These are phyloP conservation scores for Trifolium fragiferum DNA, from an alignment of 306 rosid species.

Conservation along the genomic window DNA sequence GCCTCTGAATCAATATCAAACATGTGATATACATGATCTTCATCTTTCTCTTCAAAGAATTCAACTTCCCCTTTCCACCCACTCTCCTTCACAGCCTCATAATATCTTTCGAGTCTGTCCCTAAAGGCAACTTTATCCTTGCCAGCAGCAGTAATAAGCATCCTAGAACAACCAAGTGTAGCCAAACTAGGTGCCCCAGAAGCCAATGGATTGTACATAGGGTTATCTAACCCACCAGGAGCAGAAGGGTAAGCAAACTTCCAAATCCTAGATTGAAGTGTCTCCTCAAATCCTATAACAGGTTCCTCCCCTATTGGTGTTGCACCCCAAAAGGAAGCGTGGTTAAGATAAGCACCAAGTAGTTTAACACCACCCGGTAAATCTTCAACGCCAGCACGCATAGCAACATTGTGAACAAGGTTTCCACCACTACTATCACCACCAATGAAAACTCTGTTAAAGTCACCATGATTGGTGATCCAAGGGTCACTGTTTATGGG, in stretches of 20 bases:
- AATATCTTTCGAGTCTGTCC: constrained; percentile 42
- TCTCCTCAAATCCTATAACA: constrained; percentile 15
- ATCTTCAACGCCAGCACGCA: constrained; percentile 56
- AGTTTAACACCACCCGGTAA: constrained; percentile 48
- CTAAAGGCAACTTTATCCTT: constrained; percentile 32
- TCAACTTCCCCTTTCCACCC: constrained; percentile 49
- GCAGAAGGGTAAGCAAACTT: constrained; percentile 41
- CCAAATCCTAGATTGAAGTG: constrained; percentile 32
- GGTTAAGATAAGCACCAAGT: constrained; percentile 42
- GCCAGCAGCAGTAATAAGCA: constrained; percentile 48
- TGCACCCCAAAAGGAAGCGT: constrained; percentile 58
- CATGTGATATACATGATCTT: constrained; percentile 41
- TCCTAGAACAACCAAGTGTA: constrained; percentile 38
- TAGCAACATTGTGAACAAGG: constrained; percentile 47
- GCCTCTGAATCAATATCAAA: neutral
- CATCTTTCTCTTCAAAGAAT: constrained; percentile 41
- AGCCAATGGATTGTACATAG: constrained; percentile 45
- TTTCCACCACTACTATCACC: constrained; percentile 64
- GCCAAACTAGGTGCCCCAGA: constrained; percentile 49
- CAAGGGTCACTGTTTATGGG: constrained; percentile 48
- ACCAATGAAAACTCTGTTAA: constrained; percentile 43
- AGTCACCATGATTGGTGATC: constrained; percentile 47
- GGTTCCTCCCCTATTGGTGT: constrained; percentile 42
- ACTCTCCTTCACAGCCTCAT: constrained; percentile 38
- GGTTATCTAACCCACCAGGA: constrained; percentile 47